Base-by-base conservation (phyloP, 345 rosid genomes). In the Euphorbia lathyris region DNA sequence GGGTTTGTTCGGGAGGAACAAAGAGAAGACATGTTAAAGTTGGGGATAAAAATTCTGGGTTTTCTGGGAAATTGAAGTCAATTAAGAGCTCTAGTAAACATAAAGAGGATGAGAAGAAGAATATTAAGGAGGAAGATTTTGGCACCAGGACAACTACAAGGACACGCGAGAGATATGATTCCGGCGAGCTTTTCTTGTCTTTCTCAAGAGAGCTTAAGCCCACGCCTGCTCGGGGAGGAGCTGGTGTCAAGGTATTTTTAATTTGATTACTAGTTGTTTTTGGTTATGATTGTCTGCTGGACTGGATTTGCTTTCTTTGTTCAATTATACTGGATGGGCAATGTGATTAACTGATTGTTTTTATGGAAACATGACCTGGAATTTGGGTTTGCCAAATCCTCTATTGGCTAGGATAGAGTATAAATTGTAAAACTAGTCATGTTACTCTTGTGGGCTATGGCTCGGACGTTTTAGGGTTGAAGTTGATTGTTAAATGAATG, bases 1-100 rank as follows among this genome's bases (percentile, higher is more conserved):
- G 73, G 32, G 89, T 77, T 76, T 91, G 88, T 65, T 73, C 96
- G 12, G 70, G 78, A 58, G 88, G 83, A 34, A 29, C 74, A 47
- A 70, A 62, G 43, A 69, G 53, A 32, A 63, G 34, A 57, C 74
- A 51, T 69, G 67, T 14, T n/a, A 81, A 76, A 65, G 68, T 56
- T 51, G 70, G 65, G 47, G 67, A 38, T 38, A 63, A 52, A 11
- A 32, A 40, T 9, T 50, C 74, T 63, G 83, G 80, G 40, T 67
- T 73, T 2, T 76, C 87, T 30, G 83, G 78, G 74, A 84, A 78
- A 50, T 45, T 70, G 14, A 80, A 80, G 77, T 81, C 85, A 20
- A 58, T 63, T n/a, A 79, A 63, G 20, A 80, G 83, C 75, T 56
- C 57, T 36, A 66, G 75, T 66, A 64, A 73, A 74, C 43, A 63